A percentile compares a stretch with the other conserved stretches of the same genome.
Evolutionary conservation across 1,284 basidiomycete genomes (phyloP).

Genomic region (Tilletia walkeri): DNA sequence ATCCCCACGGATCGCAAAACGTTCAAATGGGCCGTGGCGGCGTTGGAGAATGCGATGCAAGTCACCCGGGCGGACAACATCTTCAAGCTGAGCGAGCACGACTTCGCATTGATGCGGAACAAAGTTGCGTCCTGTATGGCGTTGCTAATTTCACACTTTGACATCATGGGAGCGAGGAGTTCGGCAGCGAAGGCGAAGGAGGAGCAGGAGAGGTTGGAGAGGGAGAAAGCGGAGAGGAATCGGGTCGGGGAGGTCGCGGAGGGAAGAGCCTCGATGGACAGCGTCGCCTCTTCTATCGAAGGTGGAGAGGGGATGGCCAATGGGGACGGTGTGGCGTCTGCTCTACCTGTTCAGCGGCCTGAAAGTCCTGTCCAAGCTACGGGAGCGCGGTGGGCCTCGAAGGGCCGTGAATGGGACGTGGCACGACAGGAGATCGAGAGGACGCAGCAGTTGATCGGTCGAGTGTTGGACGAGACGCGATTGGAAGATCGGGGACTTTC

Average conservation of each 20-base stretch:
- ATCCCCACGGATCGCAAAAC: conserved; percentile 93
- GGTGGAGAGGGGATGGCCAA: not conserved
- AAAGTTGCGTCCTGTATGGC: conserved; percentile 97
- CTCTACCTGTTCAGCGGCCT: conserved; percentile 24
- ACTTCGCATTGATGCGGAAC: conserved; percentile 74
- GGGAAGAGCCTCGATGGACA: not conserved
- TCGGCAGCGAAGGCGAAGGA: conserved; percentile 51
- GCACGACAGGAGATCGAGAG: conserved; percentile 41
- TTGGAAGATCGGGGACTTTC: conserved; percentile 52
- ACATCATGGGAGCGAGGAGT: conserved; percentile 65
- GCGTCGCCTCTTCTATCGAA: too few relatives aligned
- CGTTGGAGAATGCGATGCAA: conserved; percentile 87
- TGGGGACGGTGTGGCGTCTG: not conserved
- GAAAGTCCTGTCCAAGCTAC: conserved; percentile 43
- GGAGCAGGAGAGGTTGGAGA: conserved; percentile 45
- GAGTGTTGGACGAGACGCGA: conserved; percentile 53
- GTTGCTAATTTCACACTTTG: conserved; percentile 92
- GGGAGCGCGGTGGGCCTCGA: conserved; percentile 44
- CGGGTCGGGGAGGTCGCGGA: conserved; percentile 23
- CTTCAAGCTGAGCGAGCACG: conserved; percentile 78
- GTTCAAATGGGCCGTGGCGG: conserved; percentile 97
- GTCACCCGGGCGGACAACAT: conserved; percentile 88
- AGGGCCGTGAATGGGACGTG: conserved; percentile 45
- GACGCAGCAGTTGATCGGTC: conserved; percentile 49
- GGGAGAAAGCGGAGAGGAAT: conserved; percentile 41